Evolutionary conservation across 345 rosid species (phyloP), one percentile per base, ranked within the genome.

Genomic region (Trapa bicornis): DNA sequence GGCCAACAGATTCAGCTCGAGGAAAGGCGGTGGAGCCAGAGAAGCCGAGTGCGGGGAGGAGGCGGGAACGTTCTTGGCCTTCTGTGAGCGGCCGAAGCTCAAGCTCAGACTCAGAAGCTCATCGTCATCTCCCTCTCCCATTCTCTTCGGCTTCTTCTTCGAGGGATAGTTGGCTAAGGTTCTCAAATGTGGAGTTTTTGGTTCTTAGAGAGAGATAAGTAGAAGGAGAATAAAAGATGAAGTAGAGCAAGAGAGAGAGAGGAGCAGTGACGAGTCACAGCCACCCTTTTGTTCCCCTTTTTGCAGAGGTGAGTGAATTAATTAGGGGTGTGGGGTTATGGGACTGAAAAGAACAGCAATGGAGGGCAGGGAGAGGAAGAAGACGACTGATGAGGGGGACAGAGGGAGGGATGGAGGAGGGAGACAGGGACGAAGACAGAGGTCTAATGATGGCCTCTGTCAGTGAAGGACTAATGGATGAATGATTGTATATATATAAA

Each of bases 361-460:
- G 61, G 52, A 50, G 54, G 29, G 29, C 0, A 22, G 29, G 37
- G 37, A 41, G 38, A 22, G 37, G 3, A 35, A 22, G 29, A 22
- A 22, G 29, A 22, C 29, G 60, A 67, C 13, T 57, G 58, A 67
- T 33, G 17, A 35, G 47, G 36, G 16, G 48, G 57, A 68, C 64
- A 32, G 48, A 41, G 37, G 53, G 29, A 22, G 29, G 29, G 43
- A 45, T 54, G 14, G 42, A 58, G 65, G 35, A 42, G 4, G 36
- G 17, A 39, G 50, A 42, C 53, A 65, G 52, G 43, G 33, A 43
- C 47, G 11, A n/a, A n/a, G 53, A 43, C 50, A 41, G 53, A 65
- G 53, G 52, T 15, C 67, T 65, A 65, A 65, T 65, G 67, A 65
- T 65, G 67, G 47, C 67, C 10, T 65, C 12, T 65, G 67, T 65